Conservation (phyloP, 1,284 basidiomycete genomes). For the Malassezia slooffiae region DNA sequence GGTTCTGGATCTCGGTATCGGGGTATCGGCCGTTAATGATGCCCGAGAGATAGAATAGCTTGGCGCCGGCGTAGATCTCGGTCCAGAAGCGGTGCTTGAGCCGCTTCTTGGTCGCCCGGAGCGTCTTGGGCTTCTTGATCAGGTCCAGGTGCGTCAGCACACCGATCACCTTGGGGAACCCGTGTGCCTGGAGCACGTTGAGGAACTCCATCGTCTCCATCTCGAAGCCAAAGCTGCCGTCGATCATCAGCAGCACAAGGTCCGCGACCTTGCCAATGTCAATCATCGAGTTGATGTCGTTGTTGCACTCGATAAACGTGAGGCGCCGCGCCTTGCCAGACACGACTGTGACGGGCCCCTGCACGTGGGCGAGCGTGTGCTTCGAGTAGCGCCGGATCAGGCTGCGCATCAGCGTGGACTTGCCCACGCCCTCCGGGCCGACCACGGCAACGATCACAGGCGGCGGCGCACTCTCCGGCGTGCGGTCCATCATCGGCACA, state of each 20-base stretch:
- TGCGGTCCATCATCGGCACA: conserved; percentile 88
- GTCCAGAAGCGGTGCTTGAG: conserved; percentile 99
- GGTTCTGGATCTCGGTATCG: conserved; percentile 88
- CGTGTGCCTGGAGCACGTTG: conserved; percentile 90
- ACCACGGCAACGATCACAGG: conserved; percentile 94
- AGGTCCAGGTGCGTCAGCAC: conserved; percentile 92
- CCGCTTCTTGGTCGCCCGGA: conserved; percentile 83
- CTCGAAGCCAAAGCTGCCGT: conserved; percentile 94
- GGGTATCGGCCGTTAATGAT: conserved; percentile 97
- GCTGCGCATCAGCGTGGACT: conserved; percentile 84
- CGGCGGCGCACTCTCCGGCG: conserved; percentile 71
- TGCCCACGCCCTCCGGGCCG: conserved; percentile 89
- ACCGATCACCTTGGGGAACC: conserved; percentile 96
- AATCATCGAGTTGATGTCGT: conserved; percentile 95
- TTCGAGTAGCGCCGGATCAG: conserved; percentile 88
- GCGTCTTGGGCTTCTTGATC: conserved; percentile 78
- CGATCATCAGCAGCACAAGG: conserved; percentile 90
- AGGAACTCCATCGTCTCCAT: conserved; percentile 99
- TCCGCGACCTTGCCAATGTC: conserved; percentile 95
- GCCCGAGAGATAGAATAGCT: conserved; percentile 94
- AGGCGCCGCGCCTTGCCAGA: conserved; percentile 76
- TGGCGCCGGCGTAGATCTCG: conserved; percentile 96
- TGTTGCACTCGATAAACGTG: conserved; percentile 95
- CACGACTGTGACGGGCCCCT: conserved; percentile 93
- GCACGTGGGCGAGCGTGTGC: conserved; percentile 76